These are phyloP conservation scores for Tulasnella sp. DNA, from an alignment of 768 basidiomycete species.

Conservation along the genomic window DNA sequence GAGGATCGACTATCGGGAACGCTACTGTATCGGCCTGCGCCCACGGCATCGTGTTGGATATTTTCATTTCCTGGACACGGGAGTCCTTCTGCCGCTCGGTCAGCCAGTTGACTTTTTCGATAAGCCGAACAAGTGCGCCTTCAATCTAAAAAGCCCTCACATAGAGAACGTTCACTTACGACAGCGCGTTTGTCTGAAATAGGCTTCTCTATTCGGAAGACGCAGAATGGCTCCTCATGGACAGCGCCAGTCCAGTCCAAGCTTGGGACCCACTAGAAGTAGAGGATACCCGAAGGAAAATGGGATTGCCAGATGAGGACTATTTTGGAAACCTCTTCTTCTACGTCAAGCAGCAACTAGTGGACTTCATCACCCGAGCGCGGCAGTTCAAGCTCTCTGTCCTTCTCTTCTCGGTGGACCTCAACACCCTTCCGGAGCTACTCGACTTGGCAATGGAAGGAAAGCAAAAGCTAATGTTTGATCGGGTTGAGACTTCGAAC, in stretches of 20 bases:
- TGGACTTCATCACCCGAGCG: conserved; percentile 39
- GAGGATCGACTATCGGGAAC: conserved; percentile 44
- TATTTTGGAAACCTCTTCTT: conserved; percentile 18
- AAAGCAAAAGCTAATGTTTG: conserved; percentile 37
- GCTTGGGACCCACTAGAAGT: conserved; percentile 49
- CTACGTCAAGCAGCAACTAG: conserved; percentile 37
- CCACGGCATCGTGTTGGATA: conserved; percentile 48
- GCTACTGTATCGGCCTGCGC: conserved; percentile 40
- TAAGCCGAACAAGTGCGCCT: conserved; percentile 35
- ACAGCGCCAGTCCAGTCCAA: conserved; percentile 44
- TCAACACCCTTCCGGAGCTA: conserved; percentile 38
- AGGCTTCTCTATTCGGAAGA: conserved; percentile 45
- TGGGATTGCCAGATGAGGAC: conserved; percentile 44
- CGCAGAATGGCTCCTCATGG: conserved; percentile 45
- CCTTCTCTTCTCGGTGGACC: conserved; percentile 39
- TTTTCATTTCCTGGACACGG: conserved; percentile 40
- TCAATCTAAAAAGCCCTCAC: not conserved
- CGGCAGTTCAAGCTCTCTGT: conserved; percentile 39
- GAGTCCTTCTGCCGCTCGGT: conserved; percentile 48
- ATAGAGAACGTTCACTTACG: too few relatives aligned
- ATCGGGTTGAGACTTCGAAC: conserved; percentile 50
- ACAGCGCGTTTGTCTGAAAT: not conserved
- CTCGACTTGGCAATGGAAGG: conserved; percentile 29
- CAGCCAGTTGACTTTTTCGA: conserved; percentile 43
- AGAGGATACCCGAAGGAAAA: conserved; percentile 38